A percentile compares a stretch with the other conserved stretches of the same genome.
Conservation (phyloP, 768 basidiomycete species). For the Phlebiopsis gigantea region DNA sequence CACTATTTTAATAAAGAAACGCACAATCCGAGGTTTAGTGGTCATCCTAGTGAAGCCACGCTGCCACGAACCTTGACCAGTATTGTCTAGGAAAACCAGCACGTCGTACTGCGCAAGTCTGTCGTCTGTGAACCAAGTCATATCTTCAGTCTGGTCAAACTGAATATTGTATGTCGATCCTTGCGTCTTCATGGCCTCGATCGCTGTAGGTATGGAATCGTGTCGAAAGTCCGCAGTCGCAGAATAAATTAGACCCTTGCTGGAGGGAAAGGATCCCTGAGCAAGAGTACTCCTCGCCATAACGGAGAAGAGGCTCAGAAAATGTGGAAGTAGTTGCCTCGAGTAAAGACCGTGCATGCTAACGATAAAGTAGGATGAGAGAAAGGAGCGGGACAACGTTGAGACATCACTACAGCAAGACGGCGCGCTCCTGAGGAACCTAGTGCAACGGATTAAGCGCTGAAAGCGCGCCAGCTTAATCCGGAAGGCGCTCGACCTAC, state of each 20-base stretch:
- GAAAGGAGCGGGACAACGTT: background rate
- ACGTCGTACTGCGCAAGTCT: conserved; percentile 37
- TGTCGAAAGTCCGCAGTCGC: conserved; percentile 41
- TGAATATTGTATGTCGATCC: conserved; percentile 28
- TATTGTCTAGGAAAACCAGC: conserved; percentile 41
- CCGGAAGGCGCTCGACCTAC: background rate
- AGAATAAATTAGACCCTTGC: conserved; percentile 28
- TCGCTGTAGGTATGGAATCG: conserved; percentile 46
- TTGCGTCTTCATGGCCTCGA: conserved; percentile 30
- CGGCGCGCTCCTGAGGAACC: background rate
- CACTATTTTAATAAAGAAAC: conserved; percentile 25
- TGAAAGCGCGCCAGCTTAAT: background rate
- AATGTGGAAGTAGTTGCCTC: background rate
- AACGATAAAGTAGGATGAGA: background rate
- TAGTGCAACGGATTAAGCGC: background rate
- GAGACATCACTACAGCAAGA: background rate
- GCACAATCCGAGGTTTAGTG: background rate
- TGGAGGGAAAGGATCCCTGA: background rate
- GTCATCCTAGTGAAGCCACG: background rate
- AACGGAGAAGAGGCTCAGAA: background rate
- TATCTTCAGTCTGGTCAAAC: conserved; percentile 43
- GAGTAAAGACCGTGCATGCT: background rate
- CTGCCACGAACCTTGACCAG: conserved; percentile 38
- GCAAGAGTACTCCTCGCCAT: background rate
- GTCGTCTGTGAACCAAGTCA: conserved; percentile 33